These are phyloP conservation scores for Mesembryanthemum crystallinum DNA, from an alignment of 148 eudicot species.

Conservation along the genomic window DNA sequence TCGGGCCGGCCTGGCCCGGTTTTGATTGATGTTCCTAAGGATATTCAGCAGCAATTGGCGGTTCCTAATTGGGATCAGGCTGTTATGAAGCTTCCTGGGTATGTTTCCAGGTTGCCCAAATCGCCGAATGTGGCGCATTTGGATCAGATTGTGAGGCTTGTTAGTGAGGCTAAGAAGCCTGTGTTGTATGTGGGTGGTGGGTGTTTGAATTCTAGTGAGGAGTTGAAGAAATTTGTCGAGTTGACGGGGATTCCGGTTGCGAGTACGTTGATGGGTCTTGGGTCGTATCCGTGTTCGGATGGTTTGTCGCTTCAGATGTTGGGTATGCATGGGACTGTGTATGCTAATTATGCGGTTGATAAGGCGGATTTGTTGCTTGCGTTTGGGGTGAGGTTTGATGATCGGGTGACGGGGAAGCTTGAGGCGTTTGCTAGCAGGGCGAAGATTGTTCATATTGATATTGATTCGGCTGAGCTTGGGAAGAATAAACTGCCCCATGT, in stretches of 20 bases:
- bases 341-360: conserved; percentile 79
- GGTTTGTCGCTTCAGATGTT: conserved; percentile 67
- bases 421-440: conserved; percentile 91
- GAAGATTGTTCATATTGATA: conserved; percentile 90
- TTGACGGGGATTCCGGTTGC: conserved; percentile 79
- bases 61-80: conserved; percentile 73
- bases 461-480: conserved; percentile 91
- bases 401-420: conserved; percentile 82
- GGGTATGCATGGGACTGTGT: conserved; percentile 93
- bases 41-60: conserved; percentile 75
- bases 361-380: conserved; percentile 83
- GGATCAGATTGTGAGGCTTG: conserved; percentile 67
- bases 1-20: conserved; percentile 89
- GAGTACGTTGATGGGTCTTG: conserved; percentile 87
- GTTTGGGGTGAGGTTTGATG: conserved; percentile 88
- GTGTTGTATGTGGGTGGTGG: conserved; percentile 89
- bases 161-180: conserved; percentile 66
- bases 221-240: conserved; percentile 63
- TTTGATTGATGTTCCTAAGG: conserved; percentile 82
- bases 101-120: conserved; percentile 63
- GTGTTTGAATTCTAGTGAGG: conserved; percentile 73
- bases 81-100: conserved; percentile 60
- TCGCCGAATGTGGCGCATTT: conserved; percentile 33
- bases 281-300: conserved; percentile 57
- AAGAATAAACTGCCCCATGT: conserved; percentile 92